phyloP scores from a whole-genome alignment of 2,329 filamentous ascomycete genomes.

The Paradendryphiella salina region DNA sequence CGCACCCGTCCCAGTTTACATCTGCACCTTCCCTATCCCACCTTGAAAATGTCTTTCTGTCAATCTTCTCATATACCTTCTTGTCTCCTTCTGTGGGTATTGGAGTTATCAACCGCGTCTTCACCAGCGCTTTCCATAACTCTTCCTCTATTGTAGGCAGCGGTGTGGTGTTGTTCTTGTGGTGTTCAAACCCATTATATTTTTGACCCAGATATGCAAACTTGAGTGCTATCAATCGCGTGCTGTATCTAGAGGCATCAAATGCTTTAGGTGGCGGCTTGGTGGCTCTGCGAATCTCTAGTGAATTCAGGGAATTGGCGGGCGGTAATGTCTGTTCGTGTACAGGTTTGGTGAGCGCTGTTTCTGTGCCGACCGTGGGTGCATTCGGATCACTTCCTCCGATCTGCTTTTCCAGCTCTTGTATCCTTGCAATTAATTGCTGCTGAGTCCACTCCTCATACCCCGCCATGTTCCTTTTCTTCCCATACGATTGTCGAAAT shows the following conservation, averaged over 20 bases:
- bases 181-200: slow-evolving; percentile 93
- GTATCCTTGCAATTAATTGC: slow-evolving; percentile 41
- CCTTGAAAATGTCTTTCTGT: slow-evolving; percentile 41
- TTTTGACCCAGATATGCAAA: slow-evolving; percentile 88
- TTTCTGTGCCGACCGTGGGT: neutral
- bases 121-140: slow-evolving; percentile 86
- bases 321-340: neutral
- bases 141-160: slow-evolving; percentile 88
- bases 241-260: slow-evolving; percentile 79
- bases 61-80: slow-evolving; percentile 40
- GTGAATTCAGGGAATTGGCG: slow-evolving; percentile 6
- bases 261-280: slow-evolving; percentile 58
- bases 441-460: slow-evolving; percentile 42
- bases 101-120: slow-evolving; percentile 70
- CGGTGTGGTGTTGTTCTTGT: slow-evolving; percentile 67
- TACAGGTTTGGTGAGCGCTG: slow-evolving; percentile 5
- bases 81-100: slow-evolving; percentile 22
- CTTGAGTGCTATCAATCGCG: slow-evolving; percentile 85
- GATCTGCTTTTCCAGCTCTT: slow-evolving; percentile 36
- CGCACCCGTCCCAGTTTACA: slow-evolving; percentile 78
- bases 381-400: neutral
- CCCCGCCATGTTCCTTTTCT: slow-evolving; percentile 27
- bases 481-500: slow-evolving; percentile 17
- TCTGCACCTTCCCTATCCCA: slow-evolving; percentile 48
- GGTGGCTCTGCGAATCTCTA: slow-evolving; percentile 32